phyloP scores from a whole-genome alignment of 2,329 filamentous ascomycete species.

The Thelonectria rubi region DNA sequence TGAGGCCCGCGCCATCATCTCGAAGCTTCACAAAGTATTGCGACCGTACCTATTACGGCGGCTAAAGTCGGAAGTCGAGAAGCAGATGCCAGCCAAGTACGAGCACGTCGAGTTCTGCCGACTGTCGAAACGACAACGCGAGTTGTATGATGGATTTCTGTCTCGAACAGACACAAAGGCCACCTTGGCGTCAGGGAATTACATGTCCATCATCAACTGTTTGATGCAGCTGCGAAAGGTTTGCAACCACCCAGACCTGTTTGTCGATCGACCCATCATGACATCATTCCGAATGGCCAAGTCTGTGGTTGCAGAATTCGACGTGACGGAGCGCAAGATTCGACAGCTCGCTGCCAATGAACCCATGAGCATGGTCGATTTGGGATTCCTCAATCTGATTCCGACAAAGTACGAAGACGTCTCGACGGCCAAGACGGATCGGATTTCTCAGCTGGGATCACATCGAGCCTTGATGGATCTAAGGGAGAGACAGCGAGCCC shows the following conservation, averaged over 20 bases:
- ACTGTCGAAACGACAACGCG: slow-evolving; percentile 92
- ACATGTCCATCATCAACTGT: slow-evolving; percentile 97
- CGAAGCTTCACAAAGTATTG: slow-evolving; percentile 91
- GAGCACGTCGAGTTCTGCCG: slow-evolving; percentile 97
- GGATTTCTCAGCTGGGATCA: slow-evolving; percentile 73
- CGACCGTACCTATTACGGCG: slow-evolving; percentile 90
- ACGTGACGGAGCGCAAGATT: slow-evolving; percentile 75
- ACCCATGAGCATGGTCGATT: slow-evolving; percentile 70
- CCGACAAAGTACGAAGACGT: slow-evolving; percentile 75
- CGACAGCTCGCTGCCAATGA: slow-evolving; percentile 70
- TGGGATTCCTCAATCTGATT: slow-evolving; percentile 82
- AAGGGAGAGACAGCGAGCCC: slow-evolving; percentile 73
- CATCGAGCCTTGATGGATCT: slow-evolving; percentile 75
- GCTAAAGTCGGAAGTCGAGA: slow-evolving; percentile 96
- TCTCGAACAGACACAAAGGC: slow-evolving; percentile 88
- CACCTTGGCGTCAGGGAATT: slow-evolving; percentile 91
- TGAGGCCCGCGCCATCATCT: slow-evolving; percentile 89
- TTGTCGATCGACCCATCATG: slow-evolving; percentile 94
- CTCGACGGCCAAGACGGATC: slow-evolving; percentile 62
- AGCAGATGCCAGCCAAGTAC: slow-evolving; percentile 98
- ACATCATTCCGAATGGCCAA: slow-evolving; percentile 93
- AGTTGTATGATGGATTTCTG: slow-evolving; percentile 96
- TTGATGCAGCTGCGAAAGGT: slow-evolving; percentile 97
- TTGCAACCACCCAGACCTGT: slow-evolving; percentile 97
- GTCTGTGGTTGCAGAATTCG: slow-evolving; percentile 79